Evolutionary conservation across 768 basidiomycete species (phyloP).

Genomic region (Megacollybia marginata): DNA sequence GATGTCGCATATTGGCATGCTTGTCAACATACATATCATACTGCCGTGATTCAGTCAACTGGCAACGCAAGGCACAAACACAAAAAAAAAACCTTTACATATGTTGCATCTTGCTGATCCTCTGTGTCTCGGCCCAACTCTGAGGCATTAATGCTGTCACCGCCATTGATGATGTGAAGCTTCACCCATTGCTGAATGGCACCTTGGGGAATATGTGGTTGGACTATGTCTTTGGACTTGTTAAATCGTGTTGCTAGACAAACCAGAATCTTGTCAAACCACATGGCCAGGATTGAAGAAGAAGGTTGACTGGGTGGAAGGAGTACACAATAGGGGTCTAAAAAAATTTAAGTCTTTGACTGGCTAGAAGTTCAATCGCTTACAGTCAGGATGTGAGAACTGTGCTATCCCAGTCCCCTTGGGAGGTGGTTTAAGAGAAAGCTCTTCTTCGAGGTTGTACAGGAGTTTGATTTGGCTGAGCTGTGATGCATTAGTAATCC

Average conservation of each 20-base stretch:
- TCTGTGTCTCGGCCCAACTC: slow-evolving; percentile 1
- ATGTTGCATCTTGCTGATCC: slow-evolving; percentile 22
- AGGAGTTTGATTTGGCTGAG: slow-evolving; percentile 7
- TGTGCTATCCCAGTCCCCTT: not conserved
- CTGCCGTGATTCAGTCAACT: slow-evolving; percentile 12
- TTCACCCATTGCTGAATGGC: not conserved
- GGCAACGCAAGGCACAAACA: too few relatives aligned
- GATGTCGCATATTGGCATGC: slow-evolving; percentile 8
- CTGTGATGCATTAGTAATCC: slow-evolving; percentile 7
- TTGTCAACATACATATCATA: slow-evolving; percentile 25
- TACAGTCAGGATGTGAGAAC: not conserved
- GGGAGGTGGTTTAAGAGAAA: not conserved
- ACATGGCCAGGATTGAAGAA: not conserved
- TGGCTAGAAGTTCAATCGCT: not conserved
- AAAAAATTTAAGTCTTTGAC: too few relatives aligned
- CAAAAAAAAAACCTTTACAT: slow-evolving; percentile 18
- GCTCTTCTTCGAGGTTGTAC: slow-evolving; percentile 7
- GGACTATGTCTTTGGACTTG: not conserved
- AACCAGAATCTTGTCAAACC: not conserved
- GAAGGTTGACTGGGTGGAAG: not conserved
- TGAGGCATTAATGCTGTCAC: not conserved
- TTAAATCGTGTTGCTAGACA: not conserved
- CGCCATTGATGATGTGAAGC: not conserved
- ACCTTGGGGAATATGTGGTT: not conserved
- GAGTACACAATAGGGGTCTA: not conserved